Base-by-base conservation (phyloP, 1,139 yeast genomes). In the Taphrina flavorubra region DNA sequence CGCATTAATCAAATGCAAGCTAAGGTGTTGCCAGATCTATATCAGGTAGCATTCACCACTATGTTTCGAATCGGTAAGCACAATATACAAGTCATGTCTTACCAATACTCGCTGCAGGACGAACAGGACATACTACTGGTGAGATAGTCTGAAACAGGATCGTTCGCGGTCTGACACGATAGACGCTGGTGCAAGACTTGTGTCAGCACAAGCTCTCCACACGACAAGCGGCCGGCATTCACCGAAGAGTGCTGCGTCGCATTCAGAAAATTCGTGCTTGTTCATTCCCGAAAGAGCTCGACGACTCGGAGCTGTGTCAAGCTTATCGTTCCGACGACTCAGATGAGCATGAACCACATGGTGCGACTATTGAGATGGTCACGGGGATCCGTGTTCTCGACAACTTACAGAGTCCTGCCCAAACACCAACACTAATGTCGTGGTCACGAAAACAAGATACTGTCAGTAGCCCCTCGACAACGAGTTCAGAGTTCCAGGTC, bases 121-220 rank as follows among this genome's bases (percentile, higher is more conserved):
- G 58, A 53, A 34, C 40, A 16, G 36, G 20, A 31, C 42, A 14
- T 53, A 16, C 42, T 53, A 10, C 14, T 53, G 58, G 58, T 53
- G 1, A 1, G 44, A 36, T 6, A 10, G 44, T 39, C 14, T 6
- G 14, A 39, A n/a, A n/a, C 47, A 44, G 13, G 47, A 18, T 16
- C 11, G 18, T 13, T 14, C 18, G 8, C 8, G n/a, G 8, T 14
- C 47, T 44, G n/a, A 44, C 8, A 7, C n/a, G 11, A 14, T 16
- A 53, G 58, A 53, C 42, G 3, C 58, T 53, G 13, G 58, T 53
- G 20, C 58, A 53, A 18, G 58, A 53, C 36, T 36, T 53, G 14
- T 53, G 58, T 36, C 42, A 53, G 18, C 58, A 53, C 42, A 53
- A 53, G 58, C 14, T 53, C 20, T 53, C 58, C 16, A 37, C 42